Percentiles rank a stretch among this genome's conserved stretches.
These are phyloP conservation scores for Colletotrichum caudatum DNA, from an alignment of 2,329 filamentous ascomycete species.

Conservation along the genomic window DNA sequence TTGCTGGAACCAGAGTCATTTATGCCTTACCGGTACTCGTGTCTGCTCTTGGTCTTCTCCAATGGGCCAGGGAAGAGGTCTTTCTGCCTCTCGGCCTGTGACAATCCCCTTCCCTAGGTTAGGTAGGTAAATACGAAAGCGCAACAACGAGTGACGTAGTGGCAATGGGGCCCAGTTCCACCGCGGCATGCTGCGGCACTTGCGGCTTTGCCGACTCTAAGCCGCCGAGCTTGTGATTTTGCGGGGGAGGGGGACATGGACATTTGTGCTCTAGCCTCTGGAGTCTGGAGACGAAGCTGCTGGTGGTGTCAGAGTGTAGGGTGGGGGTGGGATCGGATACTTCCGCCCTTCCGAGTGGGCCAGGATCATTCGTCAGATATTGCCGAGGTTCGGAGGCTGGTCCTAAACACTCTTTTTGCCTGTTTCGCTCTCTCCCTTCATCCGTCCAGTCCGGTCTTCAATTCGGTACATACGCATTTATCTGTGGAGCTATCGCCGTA, in stretches of 20 bases:
- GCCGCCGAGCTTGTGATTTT: conserved; percentile 71
- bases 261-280: conserved; percentile 4
- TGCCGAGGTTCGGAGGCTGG: conserved; percentile 41
- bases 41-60: not conserved
- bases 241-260: conserved; percentile 55
- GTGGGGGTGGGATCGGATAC: conserved; percentile 10
- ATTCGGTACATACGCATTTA: too few relatives aligned
- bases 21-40: not conserved
- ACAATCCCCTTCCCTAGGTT: conserved; percentile 5
- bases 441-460: not conserved
- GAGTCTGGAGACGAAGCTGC: not conserved
- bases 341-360: conserved; percentile 34
- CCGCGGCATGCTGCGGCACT: conserved; percentile 24
- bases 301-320: not conserved
- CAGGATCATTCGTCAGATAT: conserved; percentile 33
- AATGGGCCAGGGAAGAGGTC: not conserved
- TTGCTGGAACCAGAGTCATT: conserved; percentile 21
- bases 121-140: not conserved
- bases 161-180: not conserved
- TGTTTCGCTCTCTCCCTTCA: not conserved
- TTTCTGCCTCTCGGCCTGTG: conserved; percentile 33
- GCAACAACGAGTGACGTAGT: conserved; percentile 27
- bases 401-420: conserved; percentile 5
- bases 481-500: too few relatives aligned
- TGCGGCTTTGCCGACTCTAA: conserved; percentile 59